Conservation (phyloP, 768 basidiomycete species). For the Termitomyces sp. region DNA sequence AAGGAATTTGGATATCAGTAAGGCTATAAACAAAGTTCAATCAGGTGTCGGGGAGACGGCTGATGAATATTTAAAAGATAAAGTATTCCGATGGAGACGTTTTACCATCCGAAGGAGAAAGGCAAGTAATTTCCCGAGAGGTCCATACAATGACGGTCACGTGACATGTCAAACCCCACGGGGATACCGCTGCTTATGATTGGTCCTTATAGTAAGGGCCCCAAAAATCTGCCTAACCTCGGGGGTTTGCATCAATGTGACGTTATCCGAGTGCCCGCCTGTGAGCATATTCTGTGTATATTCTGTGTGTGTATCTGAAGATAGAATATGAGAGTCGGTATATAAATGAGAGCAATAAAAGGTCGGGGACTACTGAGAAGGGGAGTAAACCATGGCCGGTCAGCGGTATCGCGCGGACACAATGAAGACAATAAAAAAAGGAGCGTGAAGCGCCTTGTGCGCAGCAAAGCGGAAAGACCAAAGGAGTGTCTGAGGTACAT, state of each 20-base stretch:
- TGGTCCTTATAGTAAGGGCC: background rate
- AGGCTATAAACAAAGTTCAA: background rate
- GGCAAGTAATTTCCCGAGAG: background rate
- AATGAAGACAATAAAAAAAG: background rate
- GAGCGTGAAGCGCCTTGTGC: constrained; percentile 8
- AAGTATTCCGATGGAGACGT: background rate
- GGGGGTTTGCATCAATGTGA: background rate
- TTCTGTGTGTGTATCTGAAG: background rate
- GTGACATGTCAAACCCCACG: background rate
- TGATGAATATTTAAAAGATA: background rate
- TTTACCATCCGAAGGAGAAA: background rate
- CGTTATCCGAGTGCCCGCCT: background rate
- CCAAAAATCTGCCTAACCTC: too few relatives aligned
- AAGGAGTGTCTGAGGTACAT: constrained; percentile 9
- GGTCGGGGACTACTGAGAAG: background rate
- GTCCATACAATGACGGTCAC: background rate
- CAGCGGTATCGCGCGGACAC: background rate
- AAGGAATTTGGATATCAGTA: background rate
- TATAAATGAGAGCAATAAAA: constrained; percentile 10
- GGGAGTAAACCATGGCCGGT: background rate
- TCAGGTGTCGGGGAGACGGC: background rate
- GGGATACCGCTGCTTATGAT: too few relatives aligned
- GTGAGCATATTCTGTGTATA: background rate
- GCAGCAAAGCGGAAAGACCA: constrained; percentile 1
- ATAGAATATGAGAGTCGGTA: background rate